These are phyloP conservation scores for Myriosclerotinia scirpicola DNA, from an alignment of 2,329 filamentous ascomycete genomes.

Conservation along the genomic window DNA sequence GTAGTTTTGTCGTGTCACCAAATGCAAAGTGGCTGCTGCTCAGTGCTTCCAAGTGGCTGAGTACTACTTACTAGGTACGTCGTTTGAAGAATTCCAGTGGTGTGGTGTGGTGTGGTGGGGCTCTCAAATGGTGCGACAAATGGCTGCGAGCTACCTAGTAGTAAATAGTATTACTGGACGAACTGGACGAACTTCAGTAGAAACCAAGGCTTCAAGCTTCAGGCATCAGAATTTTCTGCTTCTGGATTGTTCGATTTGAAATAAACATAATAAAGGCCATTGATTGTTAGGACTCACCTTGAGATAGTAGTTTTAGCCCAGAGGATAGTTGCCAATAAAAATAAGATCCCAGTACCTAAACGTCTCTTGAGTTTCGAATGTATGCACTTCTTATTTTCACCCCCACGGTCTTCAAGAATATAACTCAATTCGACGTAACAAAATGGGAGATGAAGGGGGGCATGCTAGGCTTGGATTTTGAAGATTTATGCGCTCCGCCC, in stretches of 20 bases:
- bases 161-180: not conserved
- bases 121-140: constrained; percentile 1
- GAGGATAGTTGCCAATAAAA: not conserved
- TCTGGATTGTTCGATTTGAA: constrained; percentile 6
- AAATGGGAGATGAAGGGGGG: not conserved
- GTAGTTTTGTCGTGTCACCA: not conserved
- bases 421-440: not conserved
- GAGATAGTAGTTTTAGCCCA: not conserved
- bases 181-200: not conserved
- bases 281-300: not conserved
- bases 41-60: constrained; percentile 1
- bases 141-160: not conserved
- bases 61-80: not conserved
- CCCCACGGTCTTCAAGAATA: not conserved
- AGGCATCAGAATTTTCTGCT: not conserved
- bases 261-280: not conserved
- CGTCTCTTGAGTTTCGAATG: not conserved
- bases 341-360: not conserved
- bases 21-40: not conserved
- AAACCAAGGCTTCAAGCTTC: not conserved
- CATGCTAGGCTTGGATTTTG: not conserved
- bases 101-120: not conserved
- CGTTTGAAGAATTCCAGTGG: not conserved
- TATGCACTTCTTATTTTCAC: not conserved
- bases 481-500: constrained; percentile 1